phyloP scores from a whole-genome alignment of 1,284 basidiomycete genomes.

The Melampsora americana region DNA sequence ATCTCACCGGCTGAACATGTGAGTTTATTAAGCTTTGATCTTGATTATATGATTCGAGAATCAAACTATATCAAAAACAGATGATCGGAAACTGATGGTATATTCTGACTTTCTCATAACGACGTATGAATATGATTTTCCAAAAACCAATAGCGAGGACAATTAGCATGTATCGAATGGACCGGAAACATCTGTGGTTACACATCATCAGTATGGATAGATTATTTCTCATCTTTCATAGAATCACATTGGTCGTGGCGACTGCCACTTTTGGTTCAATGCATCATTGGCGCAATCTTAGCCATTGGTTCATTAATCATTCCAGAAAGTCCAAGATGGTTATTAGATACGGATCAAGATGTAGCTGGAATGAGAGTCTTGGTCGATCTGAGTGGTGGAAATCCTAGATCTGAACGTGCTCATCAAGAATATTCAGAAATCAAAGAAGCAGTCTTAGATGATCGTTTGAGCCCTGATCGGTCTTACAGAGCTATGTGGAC shows the following conservation, averaged over 20 bases:
- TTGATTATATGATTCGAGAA: neutral
- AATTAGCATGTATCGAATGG: constrained; percentile 93
- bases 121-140: no score
- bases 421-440: constrained; percentile 87
- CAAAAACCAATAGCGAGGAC: constrained; percentile 65
- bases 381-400: constrained; percentile 80
- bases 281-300: constrained; percentile 76
- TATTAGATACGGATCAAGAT: constrained; percentile 84
- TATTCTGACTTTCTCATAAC: constrained; percentile 37
- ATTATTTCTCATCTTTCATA: constrained; percentile 84
- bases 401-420: constrained; percentile 70
- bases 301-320: constrained; percentile 77
- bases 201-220: constrained; percentile 93
- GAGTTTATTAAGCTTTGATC: constrained; percentile 56
- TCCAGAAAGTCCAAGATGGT: constrained; percentile 92
- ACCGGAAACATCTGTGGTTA: constrained; percentile 85
- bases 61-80: neutral
- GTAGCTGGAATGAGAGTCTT: constrained; percentile 81
- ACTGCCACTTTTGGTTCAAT: constrained; percentile 56
- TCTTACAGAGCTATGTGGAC: constrained; percentile 82
- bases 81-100: constrained; percentile 32
- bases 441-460: constrained; percentile 76
- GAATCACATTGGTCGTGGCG: constrained; percentile 56
- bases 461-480: constrained; percentile 73
- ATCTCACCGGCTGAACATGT: constrained; percentile 91